Evolutionary conservation across 1,284 basidiomycete species (phyloP), one percentile per base, ranked within the genome.

Genomic region (Cronartium ribicola): DNA sequence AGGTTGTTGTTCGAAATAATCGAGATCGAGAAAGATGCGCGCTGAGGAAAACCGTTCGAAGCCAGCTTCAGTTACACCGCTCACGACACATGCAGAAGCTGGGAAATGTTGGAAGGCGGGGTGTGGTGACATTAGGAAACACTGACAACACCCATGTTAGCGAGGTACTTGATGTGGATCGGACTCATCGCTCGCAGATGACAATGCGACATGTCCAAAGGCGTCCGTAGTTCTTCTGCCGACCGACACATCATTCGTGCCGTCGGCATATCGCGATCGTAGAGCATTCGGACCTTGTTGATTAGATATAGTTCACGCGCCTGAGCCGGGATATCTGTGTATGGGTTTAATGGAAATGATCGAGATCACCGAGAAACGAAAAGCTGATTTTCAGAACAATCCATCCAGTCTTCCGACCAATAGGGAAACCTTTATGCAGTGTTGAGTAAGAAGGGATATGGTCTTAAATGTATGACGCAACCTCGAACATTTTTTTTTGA

Each of bases 101-200:
- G 29, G 29, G 29, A 29, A 29, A 75, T 76, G 14, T 66, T 36
- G 51, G 20, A 74, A 68, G 51, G 41, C 22, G 11, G 8, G 29
- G 75, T 1, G 17, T 20, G 29, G n/a, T 20, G n/a, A 51, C 17
- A 77, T 14, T 57, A 75, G 11, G 43, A 64, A 70, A 64, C 13
- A 80, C 86, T 66, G 78, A 89, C 89, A 2, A 82, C 81, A 39
- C 81, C 80, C 81, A 82, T 82, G 77, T 82, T 82, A 66, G 76
- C 80, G 39, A 81, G 78, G 69, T 80, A 94, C 83, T 91, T 89
- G 78, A 92, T 82, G 80, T 94, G 91, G 71, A 94, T 92, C 1
- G 91, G 92, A 78, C 89, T 91, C 91, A 94, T 94, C 1, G 91
- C 90, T 17, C 91, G 87, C 13, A 94, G 83, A 79, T 89, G 91